phyloP scores from a whole-genome alignment of 2,329 filamentous ascomycete species.

The Hirsutella rhossiliensis region DNA sequence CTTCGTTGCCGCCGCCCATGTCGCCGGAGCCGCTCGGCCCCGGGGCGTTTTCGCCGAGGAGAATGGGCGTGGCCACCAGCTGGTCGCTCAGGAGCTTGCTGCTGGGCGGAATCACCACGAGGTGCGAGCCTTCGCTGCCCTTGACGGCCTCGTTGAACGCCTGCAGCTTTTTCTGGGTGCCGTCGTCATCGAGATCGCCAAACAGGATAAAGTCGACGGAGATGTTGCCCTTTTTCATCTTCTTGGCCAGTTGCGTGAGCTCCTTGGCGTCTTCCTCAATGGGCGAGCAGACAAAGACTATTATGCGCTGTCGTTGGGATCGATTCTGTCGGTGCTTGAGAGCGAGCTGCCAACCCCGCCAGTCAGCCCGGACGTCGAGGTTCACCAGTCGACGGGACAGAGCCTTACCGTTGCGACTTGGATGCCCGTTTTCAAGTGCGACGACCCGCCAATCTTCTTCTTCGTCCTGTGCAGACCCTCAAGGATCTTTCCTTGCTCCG shows the following conservation, averaged over 20 bases:
- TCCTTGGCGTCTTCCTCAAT: conserved; percentile 83
- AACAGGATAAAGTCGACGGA: conserved; percentile 92
- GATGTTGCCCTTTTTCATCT: conserved; percentile 97
- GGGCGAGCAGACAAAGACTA: conserved; percentile 92
- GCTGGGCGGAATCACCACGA: conserved; percentile 83
- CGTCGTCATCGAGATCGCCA: conserved; percentile 83
- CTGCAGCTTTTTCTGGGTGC: conserved; percentile 80
- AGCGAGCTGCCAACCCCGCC: conserved; percentile 53
- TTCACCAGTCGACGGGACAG: no score
- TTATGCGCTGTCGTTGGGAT: conserved; percentile 88
- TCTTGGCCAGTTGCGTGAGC: conserved; percentile 81
- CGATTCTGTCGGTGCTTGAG: conserved; percentile 98
- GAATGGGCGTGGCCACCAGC: conserved; percentile 77
- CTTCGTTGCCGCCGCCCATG: conserved; percentile 51
- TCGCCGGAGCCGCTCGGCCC: conserved; percentile 43
- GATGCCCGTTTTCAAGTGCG: conserved; percentile 84
- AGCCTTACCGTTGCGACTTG: conserved; percentile 78
- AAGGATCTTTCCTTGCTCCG: conserved; percentile 90
- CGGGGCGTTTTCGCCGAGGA: conserved; percentile 66
- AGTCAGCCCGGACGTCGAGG: conserved; percentile 7
- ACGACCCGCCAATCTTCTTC: conserved; percentile 80
- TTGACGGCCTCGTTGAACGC: conserved; percentile 92
- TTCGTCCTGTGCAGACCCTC: conserved; percentile 82
- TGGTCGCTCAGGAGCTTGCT: conserved; percentile 88
- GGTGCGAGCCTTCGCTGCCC: conserved; percentile 77